These are phyloP conservation scores for Dryas drummondii DNA, from an alignment of 306 rosid species.

Conservation along the genomic window DNA sequence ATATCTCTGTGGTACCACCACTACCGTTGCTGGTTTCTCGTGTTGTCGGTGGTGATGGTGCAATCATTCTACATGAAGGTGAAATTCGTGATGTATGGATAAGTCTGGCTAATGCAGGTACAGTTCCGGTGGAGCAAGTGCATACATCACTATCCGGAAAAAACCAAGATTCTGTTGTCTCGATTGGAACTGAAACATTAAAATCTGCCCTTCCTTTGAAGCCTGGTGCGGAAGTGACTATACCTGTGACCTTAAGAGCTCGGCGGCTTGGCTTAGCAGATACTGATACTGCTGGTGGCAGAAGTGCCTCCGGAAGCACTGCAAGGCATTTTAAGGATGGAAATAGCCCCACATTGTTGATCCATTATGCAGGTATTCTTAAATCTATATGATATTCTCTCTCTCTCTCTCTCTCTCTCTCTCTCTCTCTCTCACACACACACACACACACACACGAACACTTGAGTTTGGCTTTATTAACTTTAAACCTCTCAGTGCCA, in stretches of 20 bases:
- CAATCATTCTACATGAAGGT: constrained; percentile 90
- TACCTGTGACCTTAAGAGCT: constrained; percentile 88
- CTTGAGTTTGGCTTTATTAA: not conserved
- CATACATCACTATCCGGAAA: constrained; percentile 89
- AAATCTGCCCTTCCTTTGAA: constrained; percentile 81
- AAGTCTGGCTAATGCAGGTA: constrained; percentile 92
- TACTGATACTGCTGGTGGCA: constrained; percentile 57
- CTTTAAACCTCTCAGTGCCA: not conserved
- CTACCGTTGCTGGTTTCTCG: constrained; percentile 81
- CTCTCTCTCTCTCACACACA: not conserved
- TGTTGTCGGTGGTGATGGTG: constrained; percentile 90
- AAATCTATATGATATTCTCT: not conserved
- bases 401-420: not conserved
- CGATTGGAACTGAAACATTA: constrained; percentile 66
- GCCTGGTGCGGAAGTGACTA: constrained; percentile 91
- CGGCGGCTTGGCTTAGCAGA: constrained; percentile 73
- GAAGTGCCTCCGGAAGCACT: constrained; percentile 53
- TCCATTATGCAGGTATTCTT: constrained; percentile 83
- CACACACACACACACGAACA: not conserved
- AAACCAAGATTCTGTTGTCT: constrained; percentile 86
- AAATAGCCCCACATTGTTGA: constrained; percentile 69
- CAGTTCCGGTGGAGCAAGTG: constrained; percentile 87
- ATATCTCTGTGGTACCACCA: constrained; percentile 72
- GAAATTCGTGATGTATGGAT: constrained; percentile 91
- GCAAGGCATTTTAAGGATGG: constrained; percentile 73